Conservation (phyloP, 768 basidiomycete species). For the Phaeotremella skinneri region DNA sequence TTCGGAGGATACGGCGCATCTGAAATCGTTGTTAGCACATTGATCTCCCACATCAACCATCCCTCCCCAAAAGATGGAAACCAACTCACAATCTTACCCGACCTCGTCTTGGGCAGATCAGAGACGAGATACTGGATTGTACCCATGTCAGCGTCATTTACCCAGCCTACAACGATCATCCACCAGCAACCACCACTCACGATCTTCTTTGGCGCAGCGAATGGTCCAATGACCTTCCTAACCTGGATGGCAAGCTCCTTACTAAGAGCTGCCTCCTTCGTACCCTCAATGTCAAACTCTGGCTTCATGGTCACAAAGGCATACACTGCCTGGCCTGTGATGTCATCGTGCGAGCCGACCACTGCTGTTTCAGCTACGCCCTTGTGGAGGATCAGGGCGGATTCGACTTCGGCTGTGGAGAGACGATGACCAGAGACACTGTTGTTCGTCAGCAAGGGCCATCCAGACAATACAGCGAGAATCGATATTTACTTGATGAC, state of each 20-base stretch:
- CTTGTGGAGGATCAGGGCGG: conserved; percentile 86
- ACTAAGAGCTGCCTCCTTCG: conserved; percentile 65
- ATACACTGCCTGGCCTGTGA: conserved; percentile 65
- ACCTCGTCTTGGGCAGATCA: conserved; percentile 91
- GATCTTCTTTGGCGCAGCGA: conserved; percentile 93
- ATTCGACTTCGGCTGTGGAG: conserved; percentile 97
- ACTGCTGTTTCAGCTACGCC: conserved; percentile 94
- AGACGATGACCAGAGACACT: conserved; percentile 89
- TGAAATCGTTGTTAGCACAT: neutral
- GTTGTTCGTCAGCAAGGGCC: conserved; percentile 7
- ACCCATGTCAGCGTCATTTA: neutral
- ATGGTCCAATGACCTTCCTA: conserved; percentile 95
- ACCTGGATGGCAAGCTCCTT: conserved; percentile 95
- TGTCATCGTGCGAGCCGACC: conserved; percentile 50
- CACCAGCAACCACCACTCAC: conserved; percentile 55
- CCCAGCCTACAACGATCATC: neutral
- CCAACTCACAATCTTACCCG: conserved; percentile 68
- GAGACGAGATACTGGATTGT: conserved; percentile 44
- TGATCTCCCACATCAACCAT: too few species aligned
- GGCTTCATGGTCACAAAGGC: conserved; percentile 94
- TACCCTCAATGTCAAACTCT: conserved; percentile 73
- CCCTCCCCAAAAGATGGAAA: too few species aligned
- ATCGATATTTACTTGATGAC: conserved; percentile 68
- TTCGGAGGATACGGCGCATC: conserved; percentile 93
- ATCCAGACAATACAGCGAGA: conserved; percentile 4